phyloP scores from a whole-genome alignment of 352 stramenopile genomes.

The Plasmopara muralis region DNA sequence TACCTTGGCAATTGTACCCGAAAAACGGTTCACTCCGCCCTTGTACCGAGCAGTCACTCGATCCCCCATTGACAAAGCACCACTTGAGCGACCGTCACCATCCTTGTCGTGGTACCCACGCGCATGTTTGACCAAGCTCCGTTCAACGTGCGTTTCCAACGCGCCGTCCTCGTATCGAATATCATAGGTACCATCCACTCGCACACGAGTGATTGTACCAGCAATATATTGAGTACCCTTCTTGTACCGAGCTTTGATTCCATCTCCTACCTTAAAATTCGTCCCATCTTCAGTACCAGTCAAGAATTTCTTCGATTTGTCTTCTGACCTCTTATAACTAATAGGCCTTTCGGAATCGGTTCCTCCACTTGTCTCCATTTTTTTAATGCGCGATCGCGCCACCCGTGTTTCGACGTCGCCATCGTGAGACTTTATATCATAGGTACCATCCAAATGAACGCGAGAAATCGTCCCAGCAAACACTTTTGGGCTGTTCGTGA shows the following conservation, averaged over 20 bases:
- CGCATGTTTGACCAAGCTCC: neutral
- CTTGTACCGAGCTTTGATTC: conserved; percentile 40
- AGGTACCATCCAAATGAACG: conserved; percentile 44
- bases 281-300: conserved; percentile 11
- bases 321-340: neutral
- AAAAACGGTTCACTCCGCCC: conserved; percentile 28
- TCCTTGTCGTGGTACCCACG: conserved; percentile 1
- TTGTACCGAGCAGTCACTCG: conserved; percentile 39
- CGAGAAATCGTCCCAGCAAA: conserved; percentile 57
- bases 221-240: conserved; percentile 33
- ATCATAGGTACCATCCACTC: conserved; percentile 51
- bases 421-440: conserved; percentile 47
- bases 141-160: conserved; percentile 23
- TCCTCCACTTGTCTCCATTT: conserved; percentile 2
- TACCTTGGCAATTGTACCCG: conserved; percentile 37
- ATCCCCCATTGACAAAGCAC: conserved; percentile 25
- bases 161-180: conserved; percentile 43
- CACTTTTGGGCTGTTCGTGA: conserved; percentile 33
- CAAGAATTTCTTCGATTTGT: neutral
- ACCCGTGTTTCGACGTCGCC: conserved; percentile 44
- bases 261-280: conserved; percentile 29
- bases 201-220: conserved; percentile 39
- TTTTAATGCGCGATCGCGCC: conserved; percentile 18
- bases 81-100: neutral
- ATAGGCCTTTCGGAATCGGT: neutral